Base-by-base conservation (phyloP, 2,329 filamentous ascomycete species). In the Sporothrix phasma region DNA sequence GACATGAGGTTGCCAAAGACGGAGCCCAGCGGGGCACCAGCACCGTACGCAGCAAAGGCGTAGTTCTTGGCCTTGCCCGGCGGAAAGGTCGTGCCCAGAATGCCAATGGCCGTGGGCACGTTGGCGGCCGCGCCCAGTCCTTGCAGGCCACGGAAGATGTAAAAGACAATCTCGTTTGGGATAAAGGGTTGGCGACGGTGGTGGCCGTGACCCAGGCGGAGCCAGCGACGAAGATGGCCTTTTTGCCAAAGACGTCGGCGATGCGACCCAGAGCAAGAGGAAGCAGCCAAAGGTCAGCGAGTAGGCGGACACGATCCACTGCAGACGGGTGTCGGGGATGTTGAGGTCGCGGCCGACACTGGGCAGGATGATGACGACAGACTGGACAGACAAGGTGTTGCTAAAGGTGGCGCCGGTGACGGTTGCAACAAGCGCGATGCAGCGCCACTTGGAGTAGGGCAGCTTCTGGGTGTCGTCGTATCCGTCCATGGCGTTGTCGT, bases 11-110 rank as follows among this genome's bases (percentile, higher is more conserved):
- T 89, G 2, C 87, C 87, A 62, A 85, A 82, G 8, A 88, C 78
- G 56, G 80, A 81, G 0, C 87, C 87, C 0, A 88, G 73, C 0
- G 87, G 86, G 0, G 86, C 83, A 1, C 86, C 87, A 1, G 85
- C 85, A 19, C 82, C 80, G 65, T 87, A 88, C 24, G 81, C 79
- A 43, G 82, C 83, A 68, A 90, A 89, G 1, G 86, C 86, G 70
- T 88, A 88, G 69, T 88, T 89, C 74, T 88, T 89, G 3, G 85
- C 83, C 67, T 83, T 85, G 0, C 87, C 85, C 0, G 86, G 85
- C 1, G 82, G 81, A 63, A 89, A 89, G 0, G 84, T 88, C 1
- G 83, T 82, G 0, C 86, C 86, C 2, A 90, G 73, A 45, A 89
- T 89, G 0, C 87, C 87, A 70, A 90, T 84, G 0, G 87, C 87